Base-by-base conservation (phyloP, 805 yeast genomes). In the Grigorovia humatica region DNA sequence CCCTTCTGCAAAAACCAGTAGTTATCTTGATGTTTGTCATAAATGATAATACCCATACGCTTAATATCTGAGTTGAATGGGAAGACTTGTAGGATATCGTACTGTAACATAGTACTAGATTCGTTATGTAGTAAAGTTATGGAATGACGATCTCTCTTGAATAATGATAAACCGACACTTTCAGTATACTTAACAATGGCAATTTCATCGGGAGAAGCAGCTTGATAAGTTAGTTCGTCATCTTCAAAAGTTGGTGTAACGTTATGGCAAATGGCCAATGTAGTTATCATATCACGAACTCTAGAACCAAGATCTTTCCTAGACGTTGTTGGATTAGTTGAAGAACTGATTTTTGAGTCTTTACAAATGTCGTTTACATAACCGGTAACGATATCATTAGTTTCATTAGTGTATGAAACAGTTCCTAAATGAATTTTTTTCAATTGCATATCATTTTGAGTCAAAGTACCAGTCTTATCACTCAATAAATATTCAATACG, bases 171-270 rank as follows among this genome's bases (percentile, higher is more conserved):
- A 0, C 99, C 99, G 32, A 90, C 91, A 2, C 73, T 66, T 56
- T 88, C 95, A 0, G 96, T 87, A 70, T 88, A 93, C 62, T 84
- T 84, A 18, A 93, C 98, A 56, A 93, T 93, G 30, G 99, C 99
- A 59, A 93, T 82, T 66, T 93, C 99, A 72, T 93, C 99, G 0
- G 99, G 99, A 0, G 97, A 90, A 0, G 98, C 97, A 0, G 99
- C 99, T 69, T 93, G 99, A 65, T 90, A 93, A 1, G 88, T 78
- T 15, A 82, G 66, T 52, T 74, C 81, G 29, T 86, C 88, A 56
- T 83, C 87, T 52, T 84, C 93, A 57, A 82, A 78, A 0, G 95
- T 82, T 1, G 99, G 99, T 0, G 99, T 95, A 30, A 93, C 99
- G 59, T 89, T 89, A 67, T 93, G 99, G 67, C 99, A 93, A n/a